Conservation (phyloP, 1,139 yeast species). For the Kluyveromyces marxianus region DNA sequence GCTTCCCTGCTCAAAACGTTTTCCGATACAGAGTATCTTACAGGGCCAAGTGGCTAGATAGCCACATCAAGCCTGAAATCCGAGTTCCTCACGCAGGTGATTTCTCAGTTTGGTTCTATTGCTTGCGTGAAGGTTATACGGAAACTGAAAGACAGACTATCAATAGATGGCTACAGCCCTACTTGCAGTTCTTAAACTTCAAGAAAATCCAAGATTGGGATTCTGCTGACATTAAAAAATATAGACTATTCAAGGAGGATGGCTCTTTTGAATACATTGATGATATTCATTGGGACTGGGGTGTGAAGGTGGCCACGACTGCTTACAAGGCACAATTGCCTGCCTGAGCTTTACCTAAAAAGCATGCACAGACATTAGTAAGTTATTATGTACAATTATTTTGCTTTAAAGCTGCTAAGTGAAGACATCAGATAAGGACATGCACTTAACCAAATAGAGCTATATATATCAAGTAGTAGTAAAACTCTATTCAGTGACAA, state of each 20-base stretch:
- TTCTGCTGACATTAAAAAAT: slow-evolving; percentile 11
- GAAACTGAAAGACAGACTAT: slow-evolving; percentile 20
- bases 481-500: too few species aligned
- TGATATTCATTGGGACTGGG: slow-evolving; percentile 34
- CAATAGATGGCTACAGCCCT: slow-evolving; percentile 27
- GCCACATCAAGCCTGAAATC: slow-evolving; percentile 22
- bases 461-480: too few species aligned
- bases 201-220: slow-evolving; percentile 25
- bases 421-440: too few species aligned
- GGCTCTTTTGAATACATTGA: slow-evolving; percentile 23
- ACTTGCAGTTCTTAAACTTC: slow-evolving; percentile 22
- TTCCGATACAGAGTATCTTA: slow-evolving; percentile 31
- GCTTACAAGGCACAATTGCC: slow-evolving; percentile 5
- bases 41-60: slow-evolving; percentile 29
- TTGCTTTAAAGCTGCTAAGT: too few species aligned
- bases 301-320: slow-evolving; percentile 28
- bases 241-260: slow-evolving; percentile 23
- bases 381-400: too few species aligned
- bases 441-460: too few species aligned
- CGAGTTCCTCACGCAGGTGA: slow-evolving; percentile 34
- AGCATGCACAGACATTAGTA: too few species aligned
- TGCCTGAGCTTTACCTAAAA: too few species aligned
- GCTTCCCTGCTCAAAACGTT: slow-evolving; percentile 23
- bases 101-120: slow-evolving; percentile 32
- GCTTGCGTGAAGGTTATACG: slow-evolving; percentile 18